phyloP scores from a whole-genome alignment of 495 filamentous ascomycete species.

The Hypomontagnella submonticulosa region DNA sequence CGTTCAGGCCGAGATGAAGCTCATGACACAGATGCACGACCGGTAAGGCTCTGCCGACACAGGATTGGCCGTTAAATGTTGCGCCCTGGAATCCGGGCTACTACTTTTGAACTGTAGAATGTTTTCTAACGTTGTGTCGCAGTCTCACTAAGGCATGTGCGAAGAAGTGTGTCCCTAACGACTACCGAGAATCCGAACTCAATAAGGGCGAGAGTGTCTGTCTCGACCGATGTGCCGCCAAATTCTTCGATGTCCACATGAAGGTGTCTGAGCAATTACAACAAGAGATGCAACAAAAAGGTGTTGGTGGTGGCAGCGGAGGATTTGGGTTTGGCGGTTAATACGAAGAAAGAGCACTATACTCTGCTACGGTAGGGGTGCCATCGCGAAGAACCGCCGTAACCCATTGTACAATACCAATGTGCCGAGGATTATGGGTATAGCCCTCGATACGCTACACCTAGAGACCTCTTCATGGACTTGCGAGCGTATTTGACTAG shows the following conservation, averaged over 20 bases:
- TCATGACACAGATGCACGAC: constrained; percentile 96
- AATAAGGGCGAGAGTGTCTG: constrained; percentile 99
- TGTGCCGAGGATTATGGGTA: not conserved
- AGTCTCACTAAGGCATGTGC: constrained; percentile 89
- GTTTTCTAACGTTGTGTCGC: constrained; percentile 21
- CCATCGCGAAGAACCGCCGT: no score
- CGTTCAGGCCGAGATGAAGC: constrained; percentile 93
- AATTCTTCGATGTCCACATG: constrained; percentile 98
- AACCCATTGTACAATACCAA: constrained; percentile 30
- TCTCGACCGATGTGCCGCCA: constrained; percentile 93
- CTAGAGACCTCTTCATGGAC: not conserved
- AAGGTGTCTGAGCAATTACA: constrained; percentile 77
- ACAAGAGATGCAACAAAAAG: constrained; percentile 57
- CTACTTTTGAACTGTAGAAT: not conserved
- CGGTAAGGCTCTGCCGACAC: constrained; percentile 65
- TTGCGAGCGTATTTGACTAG: not conserved
- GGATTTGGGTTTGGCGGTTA: constrained; percentile 52
- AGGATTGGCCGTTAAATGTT: not conserved
- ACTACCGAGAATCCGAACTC: constrained; percentile 93
- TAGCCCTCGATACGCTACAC: not conserved
- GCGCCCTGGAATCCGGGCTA: not conserved
- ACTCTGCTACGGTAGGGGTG: not conserved
- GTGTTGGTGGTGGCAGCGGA: constrained; percentile 50
- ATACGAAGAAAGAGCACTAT: constrained; percentile 1
- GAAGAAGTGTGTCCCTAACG: constrained; percentile 87